Base-by-base conservation (phyloP, 306 rosid genomes). In the Cucumis hystrix region DNA sequence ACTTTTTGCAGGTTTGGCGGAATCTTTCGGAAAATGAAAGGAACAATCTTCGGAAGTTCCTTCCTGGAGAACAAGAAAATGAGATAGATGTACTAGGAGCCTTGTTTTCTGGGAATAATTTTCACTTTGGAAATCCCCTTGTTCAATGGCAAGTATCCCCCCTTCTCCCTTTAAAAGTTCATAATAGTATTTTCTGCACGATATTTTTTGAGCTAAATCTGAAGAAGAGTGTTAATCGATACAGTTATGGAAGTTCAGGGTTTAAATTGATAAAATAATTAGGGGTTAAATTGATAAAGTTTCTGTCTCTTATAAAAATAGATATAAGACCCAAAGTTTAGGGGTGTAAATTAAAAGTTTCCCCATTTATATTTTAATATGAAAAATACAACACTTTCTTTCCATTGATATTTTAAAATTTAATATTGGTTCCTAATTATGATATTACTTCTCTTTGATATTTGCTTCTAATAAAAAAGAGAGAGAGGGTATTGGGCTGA, bases 21-120 rank as follows among this genome's bases (percentile, higher is more conserved):
- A 85, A 80, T 85, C 92, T 95, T 51, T 88, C 98, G 25, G 93
- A 92, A 81, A 86, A 82, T 54, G 99, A 95, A 83, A 89, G 91
- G 82, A 89, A 75, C 69, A 77, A 79, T 80, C 90, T 95, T 30
- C 83, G 82, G 90, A 85, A 86, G 66, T 88, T 90, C 85, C 98
- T 95, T 58, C 99, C 99, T 18, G 76, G 70, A 43, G 92, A 86
- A 63, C 75, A 65, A 33, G 98, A 88, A 86, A 84, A 88, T 40
- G 87, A 90, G 79, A 81, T 86, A 77, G 86, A 83, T 80, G 85
- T 92, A 79, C 81, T 95, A 79, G 84, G 84, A 82, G 85, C 87
- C 39, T 81, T 95, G 80, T 86, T 95, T 77, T 57, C 86, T 71
- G 98, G 98, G 87, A 84, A 80, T 78, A 79, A 89, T 82, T 88